Percentiles rank a stretch among this genome's conserved stretches.
Conservation (phyloP, 805 yeast species). For the baker's yeast (Saccharomyces cerevisiae) region DNA sequence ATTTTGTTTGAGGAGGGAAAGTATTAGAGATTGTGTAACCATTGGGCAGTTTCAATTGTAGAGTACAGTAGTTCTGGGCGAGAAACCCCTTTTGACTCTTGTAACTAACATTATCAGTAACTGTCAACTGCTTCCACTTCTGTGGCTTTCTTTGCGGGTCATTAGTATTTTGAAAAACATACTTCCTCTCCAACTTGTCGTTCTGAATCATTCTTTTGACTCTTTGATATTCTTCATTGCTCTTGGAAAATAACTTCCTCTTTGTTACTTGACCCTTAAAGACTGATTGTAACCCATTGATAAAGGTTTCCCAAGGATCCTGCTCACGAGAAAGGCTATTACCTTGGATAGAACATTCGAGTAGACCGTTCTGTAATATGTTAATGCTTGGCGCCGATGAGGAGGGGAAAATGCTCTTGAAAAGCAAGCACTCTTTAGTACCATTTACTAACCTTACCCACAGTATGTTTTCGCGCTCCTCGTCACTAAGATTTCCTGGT, state of each 20-base stretch:
- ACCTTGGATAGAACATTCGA: neutral
- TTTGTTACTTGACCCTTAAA: neutral
- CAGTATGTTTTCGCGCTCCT: neutral
- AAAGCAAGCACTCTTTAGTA: neutral
- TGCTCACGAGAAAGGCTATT: neutral
- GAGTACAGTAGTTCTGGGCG: slow-evolving; percentile 25
- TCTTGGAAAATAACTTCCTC: neutral
- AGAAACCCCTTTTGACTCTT: slow-evolving; percentile 3
- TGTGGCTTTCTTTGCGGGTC: neutral
- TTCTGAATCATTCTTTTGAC: slow-evolving; percentile 1
- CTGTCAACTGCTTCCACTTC: neutral
- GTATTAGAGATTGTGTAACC: slow-evolving; percentile 46
- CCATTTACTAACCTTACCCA: neutral
- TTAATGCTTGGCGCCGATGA: neutral
- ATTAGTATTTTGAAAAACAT: neutral
- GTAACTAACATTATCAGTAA: slow-evolving; percentile 3
- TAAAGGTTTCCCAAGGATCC: neutral
- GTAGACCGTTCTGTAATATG: neutral
- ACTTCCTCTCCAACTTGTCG: slow-evolving; percentile 4
- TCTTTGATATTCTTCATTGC: slow-evolving; percentile 15
- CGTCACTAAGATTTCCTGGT: slow-evolving; percentile 5
- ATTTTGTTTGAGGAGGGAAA: slow-evolving; percentile 37
- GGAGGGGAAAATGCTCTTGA: neutral
- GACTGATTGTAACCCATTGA: neutral
- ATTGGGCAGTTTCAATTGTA: slow-evolving; percentile 52